Evolutionary conservation across 371 early-diverging fungal species (phyloP), one percentile per base, ranked within the genome.

Genomic region (Mucor piriformis): DNA sequence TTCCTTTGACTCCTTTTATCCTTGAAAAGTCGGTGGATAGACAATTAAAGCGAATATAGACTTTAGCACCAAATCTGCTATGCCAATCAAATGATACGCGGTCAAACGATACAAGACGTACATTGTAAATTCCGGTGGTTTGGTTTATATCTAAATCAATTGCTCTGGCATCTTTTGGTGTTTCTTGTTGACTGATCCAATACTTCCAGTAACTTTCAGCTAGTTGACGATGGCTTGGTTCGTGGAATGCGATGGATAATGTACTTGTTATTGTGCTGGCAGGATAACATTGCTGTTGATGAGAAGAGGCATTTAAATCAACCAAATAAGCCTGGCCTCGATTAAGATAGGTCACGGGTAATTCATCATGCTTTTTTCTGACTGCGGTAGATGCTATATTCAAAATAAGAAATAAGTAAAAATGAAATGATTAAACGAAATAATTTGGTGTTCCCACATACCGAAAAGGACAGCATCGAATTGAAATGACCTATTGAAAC

Each of bases 1-100:
- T 91, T 0, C 93, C 93, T 64, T 92, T 92, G 61, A 92, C 91
- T 10, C 93, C 93, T 64, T 92, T 92, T 69, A 91, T 88, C 13
- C 89, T 72, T 16, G 90, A 88, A 61, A 92, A 92, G 54, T 92
- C 93, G 2, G 93, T 92, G 0, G 92, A 92, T 3, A 92, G 67
- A 57, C 91, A 90, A 64, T 90, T 87, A 66, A 92, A 90, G 35
- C 83, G 84, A n/a, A 92, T 58, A 67, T 81, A 79, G 23, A 91
- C 69, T 52, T 87, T 90, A 37, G 89, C 88, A 13, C 90, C 87
- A 23, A 82, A 73, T 21, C 80, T 67, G 2, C 87, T 86, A 54
- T 89, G 83, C 91, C 91, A 91, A 46, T 85, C 85, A 72, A 91
- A 87, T 5, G 85, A 72, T n/a, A 89, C 80, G 7, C 88, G 77